Conservation (phyloP, 192 early-diverging fungal species). For the Coemansia sp. region DNA sequence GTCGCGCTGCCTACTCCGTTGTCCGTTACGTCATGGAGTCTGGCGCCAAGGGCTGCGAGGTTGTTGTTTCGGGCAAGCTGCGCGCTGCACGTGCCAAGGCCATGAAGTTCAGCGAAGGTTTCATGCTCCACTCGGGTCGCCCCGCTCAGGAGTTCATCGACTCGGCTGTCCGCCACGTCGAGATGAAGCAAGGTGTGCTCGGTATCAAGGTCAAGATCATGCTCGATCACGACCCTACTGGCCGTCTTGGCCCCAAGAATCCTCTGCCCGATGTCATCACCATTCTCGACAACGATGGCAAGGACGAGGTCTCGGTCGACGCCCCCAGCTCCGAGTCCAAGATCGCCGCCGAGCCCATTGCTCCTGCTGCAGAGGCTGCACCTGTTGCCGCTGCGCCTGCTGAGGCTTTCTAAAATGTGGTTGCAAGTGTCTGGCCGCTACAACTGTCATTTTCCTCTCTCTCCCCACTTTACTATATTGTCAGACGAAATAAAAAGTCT, state of each 20-base stretch:
- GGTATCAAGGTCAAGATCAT: conserved; percentile 99
- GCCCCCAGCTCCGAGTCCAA: conserved; percentile 69
- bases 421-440: conserved; percentile 10
- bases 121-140: conserved; percentile 99
- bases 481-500: conserved; percentile 10
- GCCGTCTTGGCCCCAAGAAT: conserved; percentile 92
- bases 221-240: conserved; percentile 92
- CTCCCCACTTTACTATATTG: conserved; percentile 10
- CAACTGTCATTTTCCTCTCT: conserved; percentile 9
- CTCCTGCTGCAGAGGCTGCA: conserved; percentile 24
- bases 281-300: conserved; percentile 82
- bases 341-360: conserved; percentile 33
- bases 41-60: conserved; percentile 99
- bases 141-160: conserved; percentile 96
- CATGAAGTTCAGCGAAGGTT: conserved; percentile 99
- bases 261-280: conserved; percentile 95
- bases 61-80: conserved; percentile 98
- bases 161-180: conserved; percentile 94
- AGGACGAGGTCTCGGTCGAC: conserved; percentile 76
- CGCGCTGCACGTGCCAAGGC: conserved; percentile 99
- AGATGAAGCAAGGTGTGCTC: conserved; percentile 97
- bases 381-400: conserved; percentile 38
- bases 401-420: conserved; percentile 50
- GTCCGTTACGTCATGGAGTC: conserved; percentile 99
- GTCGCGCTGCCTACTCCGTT: conserved; percentile 98